Percentiles rank a stretch among this genome's conserved stretches.
Conservation (phyloP, 176 grass and related monocot genomes). For the Tillandsia fasciculata region DNA sequence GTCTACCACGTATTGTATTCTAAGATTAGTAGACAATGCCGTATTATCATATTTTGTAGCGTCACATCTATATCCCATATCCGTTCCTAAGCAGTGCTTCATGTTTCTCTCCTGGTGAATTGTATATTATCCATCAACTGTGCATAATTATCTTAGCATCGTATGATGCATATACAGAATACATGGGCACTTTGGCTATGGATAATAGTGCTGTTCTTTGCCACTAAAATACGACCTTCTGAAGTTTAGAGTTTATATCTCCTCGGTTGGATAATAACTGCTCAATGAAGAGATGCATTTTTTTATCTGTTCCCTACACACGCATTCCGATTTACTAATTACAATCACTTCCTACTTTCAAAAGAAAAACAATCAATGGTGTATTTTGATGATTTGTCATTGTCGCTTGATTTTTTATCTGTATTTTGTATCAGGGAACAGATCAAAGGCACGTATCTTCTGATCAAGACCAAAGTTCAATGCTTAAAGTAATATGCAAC, state of each 20-base stretch:
- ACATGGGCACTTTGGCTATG: neutral
- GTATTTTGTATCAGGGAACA: conserved; percentile 49
- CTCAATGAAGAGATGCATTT: neutral
- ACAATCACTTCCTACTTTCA: neutral
- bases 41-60: too few species aligned
- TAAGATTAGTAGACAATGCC: too few species aligned
- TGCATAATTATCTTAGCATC: neutral
- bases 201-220: neutral
- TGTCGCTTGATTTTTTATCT: neutral
- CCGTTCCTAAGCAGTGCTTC: too few species aligned
- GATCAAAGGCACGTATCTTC: conserved; percentile 59
- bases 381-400: neutral
- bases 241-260: neutral
- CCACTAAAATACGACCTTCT: neutral
- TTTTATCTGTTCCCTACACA: neutral
- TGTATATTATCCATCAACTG: neutral
- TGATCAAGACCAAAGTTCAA: conserved; percentile 98
- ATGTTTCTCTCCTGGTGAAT: neutral
- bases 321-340: neutral
- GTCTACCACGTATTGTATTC: too few species aligned
- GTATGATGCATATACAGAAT: neutral
- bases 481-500: conserved; percentile 99
- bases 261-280: neutral
- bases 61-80: too few species aligned
- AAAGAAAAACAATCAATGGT: neutral